Evolutionary conservation across 208 protist species (phyloP), one percentile per base, ranked within the genome.

Genomic region (Trypanosoma platydactyli): DNA sequence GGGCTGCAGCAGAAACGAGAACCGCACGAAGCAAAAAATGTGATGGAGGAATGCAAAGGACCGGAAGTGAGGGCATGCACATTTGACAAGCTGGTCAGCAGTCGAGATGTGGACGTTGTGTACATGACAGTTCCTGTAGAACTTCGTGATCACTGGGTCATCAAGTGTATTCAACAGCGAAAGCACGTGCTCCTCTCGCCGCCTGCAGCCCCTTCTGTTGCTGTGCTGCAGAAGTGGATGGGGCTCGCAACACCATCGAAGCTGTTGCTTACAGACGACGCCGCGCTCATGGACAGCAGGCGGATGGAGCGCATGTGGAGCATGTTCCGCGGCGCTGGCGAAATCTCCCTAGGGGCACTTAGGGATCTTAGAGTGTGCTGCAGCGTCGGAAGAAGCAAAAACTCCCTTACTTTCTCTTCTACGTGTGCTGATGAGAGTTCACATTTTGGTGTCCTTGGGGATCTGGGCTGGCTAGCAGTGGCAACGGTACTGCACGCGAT

Each of bases 381-480:
- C 44, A 50, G 59, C 5, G 5, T 30, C 4, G 22, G 54, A 5
- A 29, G 54, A 12, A 46, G 22, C 22, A 40, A 46, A 22, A 22
- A 46, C 15, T 41, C 7, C 27, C 7, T 7, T 15, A 27, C 44
- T 44, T 52, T 54, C 15, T 41, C 45, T 35, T 22, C 25, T 7
- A 64, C 46, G n/a, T 30, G 48, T 40, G 12, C 27, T 54, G 46
- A 1, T 18, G 16, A 55, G 12, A 16, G 38, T 46, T 50, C 57
- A 22, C 24, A 51, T 5, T 44, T 71, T 42, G 77, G 71, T 45
- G 77, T 76, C 24, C 71, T 82, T 29, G 67, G 61, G 1, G 71
- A 77, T 50, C 35, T 74, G n/a, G 77, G 67, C 22, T 77, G 68
- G 55, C 44, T 68, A 24, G 66, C 33, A 16, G 52, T 78, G 25